A percentile compares a stretch with the other conserved stretches of the same genome.
phyloP scores from a whole-genome alignment of 257 asterid species.

The Galeopsis tetrahit region DNA sequence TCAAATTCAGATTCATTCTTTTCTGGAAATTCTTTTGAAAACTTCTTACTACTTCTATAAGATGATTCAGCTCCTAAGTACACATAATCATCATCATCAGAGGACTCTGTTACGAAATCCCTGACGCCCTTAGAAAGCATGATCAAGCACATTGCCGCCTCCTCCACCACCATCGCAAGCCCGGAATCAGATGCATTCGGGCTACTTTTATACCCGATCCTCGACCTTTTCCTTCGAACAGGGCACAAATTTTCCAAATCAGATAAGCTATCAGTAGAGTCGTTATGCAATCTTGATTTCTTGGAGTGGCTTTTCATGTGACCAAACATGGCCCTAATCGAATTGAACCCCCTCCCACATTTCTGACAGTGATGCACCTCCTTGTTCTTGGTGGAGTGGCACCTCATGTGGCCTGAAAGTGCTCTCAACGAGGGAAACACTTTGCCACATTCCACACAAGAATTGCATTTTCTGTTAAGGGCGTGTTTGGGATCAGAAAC shows the following conservation, averaged over 20 bases:
- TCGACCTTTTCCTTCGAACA: conserved; percentile 67
- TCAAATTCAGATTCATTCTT: conserved; percentile 38
- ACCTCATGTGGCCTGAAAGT: conserved; percentile 79
- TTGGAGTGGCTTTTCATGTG: conserved; percentile 89
- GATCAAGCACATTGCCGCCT: conserved; percentile 68
- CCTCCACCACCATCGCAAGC: conserved; percentile 45
- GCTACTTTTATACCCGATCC: conserved; percentile 51
- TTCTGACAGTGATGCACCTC: conserved; percentile 51
- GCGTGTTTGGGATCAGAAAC: conserved; percentile 46
- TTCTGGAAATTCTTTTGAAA: conserved; percentile 25
- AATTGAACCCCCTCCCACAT: conserved; percentile 73
- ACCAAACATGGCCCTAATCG: conserved; percentile 78
- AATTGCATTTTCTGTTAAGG: conserved; percentile 12
- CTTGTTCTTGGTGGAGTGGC: conserved; percentile 58
- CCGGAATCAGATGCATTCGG: conserved; percentile 42
- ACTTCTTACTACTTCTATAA: conserved; percentile 19
- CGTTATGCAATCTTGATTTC: conserved; percentile 41
- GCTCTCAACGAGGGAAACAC: conserved; percentile 67
- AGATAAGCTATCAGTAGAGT: conserved; percentile 42
- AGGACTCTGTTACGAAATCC: conserved; percentile 33
- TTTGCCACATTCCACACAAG: conserved; percentile 72
- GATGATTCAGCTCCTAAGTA: conserved; percentile 43
- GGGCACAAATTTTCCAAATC: conserved; percentile 56
- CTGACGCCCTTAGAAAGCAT: conserved; percentile 68
- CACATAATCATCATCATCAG: conserved; percentile 37